Evolutionary conservation across 345 rosid genomes (phyloP).

Genomic region (Euphorbia lathyris): DNA sequence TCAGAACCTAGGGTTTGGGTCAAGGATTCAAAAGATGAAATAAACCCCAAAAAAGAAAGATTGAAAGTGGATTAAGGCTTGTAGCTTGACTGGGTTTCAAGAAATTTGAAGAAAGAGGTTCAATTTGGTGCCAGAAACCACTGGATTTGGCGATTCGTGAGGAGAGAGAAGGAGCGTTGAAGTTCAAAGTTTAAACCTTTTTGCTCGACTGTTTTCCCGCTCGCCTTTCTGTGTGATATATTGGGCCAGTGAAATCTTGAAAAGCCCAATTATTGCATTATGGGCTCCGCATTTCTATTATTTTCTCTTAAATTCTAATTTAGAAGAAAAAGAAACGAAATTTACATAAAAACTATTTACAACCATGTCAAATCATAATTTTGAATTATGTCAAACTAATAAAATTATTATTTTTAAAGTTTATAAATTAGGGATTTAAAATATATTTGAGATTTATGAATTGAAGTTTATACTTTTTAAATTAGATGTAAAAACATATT

Average conservation of each 20-base stretch:
- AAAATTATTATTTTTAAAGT: no score
- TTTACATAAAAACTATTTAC: no score
- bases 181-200: conserved; percentile 1
- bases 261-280: neutral
- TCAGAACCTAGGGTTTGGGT: conserved; percentile 19
- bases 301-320: no score
- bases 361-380: no score
- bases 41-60: neutral
- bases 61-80: neutral
- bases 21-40: neutral
- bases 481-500: no score
- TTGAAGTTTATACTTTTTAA: no score
- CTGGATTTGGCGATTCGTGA: neutral
- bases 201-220: conserved; percentile 3
- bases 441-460: no score
- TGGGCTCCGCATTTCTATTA: no score
- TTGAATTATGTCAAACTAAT: no score
- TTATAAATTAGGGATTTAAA: no score
- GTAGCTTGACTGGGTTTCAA: conserved; percentile 13
- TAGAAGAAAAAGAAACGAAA: no score
- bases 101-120: conserved; percentile 14
- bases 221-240: neutral
- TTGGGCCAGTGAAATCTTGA: neutral
- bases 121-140: neutral
- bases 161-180: neutral